A percentile compares a stretch with the other conserved stretches of the same genome.
Evolutionary conservation across 1,139 yeast genomes (phyloP).

Genomic region (Meyerozyma carpophila): DNA sequence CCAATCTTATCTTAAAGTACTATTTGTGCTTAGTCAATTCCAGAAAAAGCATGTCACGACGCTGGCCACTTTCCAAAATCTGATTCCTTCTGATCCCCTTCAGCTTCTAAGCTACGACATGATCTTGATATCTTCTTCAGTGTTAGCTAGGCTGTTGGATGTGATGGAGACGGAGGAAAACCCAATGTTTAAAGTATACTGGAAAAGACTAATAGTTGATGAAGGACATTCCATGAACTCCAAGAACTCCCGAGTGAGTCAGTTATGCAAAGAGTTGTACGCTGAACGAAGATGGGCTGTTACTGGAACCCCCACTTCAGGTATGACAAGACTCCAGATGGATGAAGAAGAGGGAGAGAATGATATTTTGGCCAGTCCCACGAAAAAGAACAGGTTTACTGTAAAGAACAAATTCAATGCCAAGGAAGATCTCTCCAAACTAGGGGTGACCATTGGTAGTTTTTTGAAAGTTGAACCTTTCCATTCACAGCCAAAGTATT

Average conservation of each 20-base stretch:
- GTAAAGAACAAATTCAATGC: slow-evolving; percentile 32
- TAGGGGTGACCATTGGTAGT: slow-evolving; percentile 49
- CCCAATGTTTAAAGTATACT: slow-evolving; percentile 40
- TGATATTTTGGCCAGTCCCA: slow-evolving; percentile 7
- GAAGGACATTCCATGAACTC: slow-evolving; percentile 66
- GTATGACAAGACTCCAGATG: slow-evolving; percentile 55
- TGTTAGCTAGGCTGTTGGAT: slow-evolving; percentile 36
- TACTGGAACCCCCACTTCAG: slow-evolving; percentile 72
- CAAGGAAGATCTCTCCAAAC: slow-evolving; percentile 44
- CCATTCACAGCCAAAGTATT: slow-evolving; percentile 38
- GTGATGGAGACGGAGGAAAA: slow-evolving; percentile 17
- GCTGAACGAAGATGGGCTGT: slow-evolving; percentile 70
- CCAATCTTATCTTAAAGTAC: slow-evolving; percentile 26
- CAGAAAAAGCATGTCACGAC: slow-evolving; percentile 14
- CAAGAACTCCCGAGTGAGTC: slow-evolving; percentile 43
- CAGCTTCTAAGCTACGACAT: slow-evolving; percentile 43
- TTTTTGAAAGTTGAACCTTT: slow-evolving; percentile 61
- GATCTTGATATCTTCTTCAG: slow-evolving; percentile 45
- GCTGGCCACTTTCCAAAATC: slow-evolving; percentile 14
- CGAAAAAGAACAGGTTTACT: slow-evolving; percentile 31
- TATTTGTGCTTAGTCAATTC: slow-evolving; percentile 31
- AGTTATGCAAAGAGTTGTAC: slow-evolving; percentile 40
- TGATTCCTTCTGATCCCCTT: slow-evolving; percentile 22
- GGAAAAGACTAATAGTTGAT: slow-evolving; percentile 70
- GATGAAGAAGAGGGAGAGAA: slow-evolving; percentile 24